Evolutionary conservation across 2,329 filamentous ascomycete species (phyloP).

Genomic region (Fusarium guadeloupense): DNA sequence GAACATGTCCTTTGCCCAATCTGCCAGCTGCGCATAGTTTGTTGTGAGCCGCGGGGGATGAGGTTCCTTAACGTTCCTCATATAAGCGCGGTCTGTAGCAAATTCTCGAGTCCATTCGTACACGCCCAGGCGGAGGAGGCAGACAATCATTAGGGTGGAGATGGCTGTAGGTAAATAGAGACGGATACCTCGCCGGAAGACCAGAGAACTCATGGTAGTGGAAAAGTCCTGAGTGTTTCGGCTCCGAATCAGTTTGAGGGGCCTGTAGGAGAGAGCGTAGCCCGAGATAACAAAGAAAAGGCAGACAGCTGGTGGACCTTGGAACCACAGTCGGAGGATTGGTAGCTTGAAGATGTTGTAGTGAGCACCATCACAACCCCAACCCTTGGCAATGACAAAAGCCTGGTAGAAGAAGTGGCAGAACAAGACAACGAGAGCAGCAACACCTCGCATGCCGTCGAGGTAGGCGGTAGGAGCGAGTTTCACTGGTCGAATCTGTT

Average conservation of each 20-base stretch:
- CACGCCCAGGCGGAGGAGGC: slow-evolving; percentile 55
- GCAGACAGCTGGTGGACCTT: slow-evolving; percentile 65
- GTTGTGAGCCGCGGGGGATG: slow-evolving; percentile 54
- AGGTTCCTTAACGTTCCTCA: slow-evolving; percentile 60
- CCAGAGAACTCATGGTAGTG: slow-evolving; percentile 58
- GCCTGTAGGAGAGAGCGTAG: slow-evolving; percentile 66
- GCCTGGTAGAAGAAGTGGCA: slow-evolving; percentile 65
- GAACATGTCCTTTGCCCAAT: slow-evolving; percentile 60
- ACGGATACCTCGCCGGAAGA: slow-evolving; percentile 62
- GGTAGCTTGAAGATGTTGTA: slow-evolving; percentile 61
- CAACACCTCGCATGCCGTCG: slow-evolving; percentile 66
- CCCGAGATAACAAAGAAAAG: slow-evolving; percentile 71
- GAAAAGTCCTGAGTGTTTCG: slow-evolving; percentile 53
- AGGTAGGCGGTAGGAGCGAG: slow-evolving; percentile 65
- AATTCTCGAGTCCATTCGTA: slow-evolving; percentile 61
- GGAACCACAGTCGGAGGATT: slow-evolving; percentile 63
- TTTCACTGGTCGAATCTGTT: slow-evolving; percentile 52
- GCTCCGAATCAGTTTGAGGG: slow-evolving; percentile 57
- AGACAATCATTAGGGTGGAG: slow-evolving; percentile 59
- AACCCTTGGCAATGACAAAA: slow-evolving; percentile 62
- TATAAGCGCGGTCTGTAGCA: slow-evolving; percentile 52
- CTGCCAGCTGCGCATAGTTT: slow-evolving; percentile 51
- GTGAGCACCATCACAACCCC: slow-evolving; percentile 56
- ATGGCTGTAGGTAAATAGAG: slow-evolving; percentile 61
- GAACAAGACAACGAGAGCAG: slow-evolving; percentile 65